Evolutionary conservation across 2,329 filamentous ascomycete species (phyloP), one percentile per base, ranked within the genome.

Genomic region (Orbilia javanica): DNA sequence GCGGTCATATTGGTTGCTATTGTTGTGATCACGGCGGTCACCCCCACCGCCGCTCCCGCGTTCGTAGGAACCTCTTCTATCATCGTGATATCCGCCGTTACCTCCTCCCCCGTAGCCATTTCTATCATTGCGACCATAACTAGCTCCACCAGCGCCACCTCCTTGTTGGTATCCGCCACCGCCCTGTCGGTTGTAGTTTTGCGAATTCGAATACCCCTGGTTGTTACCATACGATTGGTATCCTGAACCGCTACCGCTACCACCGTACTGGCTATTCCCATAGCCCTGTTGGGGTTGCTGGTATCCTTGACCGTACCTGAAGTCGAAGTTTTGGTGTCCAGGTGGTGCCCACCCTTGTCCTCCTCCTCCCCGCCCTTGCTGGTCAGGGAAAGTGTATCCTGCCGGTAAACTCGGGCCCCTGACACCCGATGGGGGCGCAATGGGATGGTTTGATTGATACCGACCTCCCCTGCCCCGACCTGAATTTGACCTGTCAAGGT

Each of bases 401-500:
- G 75, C 63, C 6, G 68, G 75, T n/a, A 79, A 36, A 27, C 48
- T 74, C 4, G 80, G 80, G 11, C 57, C 66, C 29, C 79, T 79
- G n/a, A 71, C 76, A 11, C 80, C 73, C n/a, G 63, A 80, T n/a
- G 80, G 80, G 10, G 83, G 82, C 2, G 85, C 85, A 84, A 39
- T 85, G 84, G 75, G 87, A 34, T 87, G 85, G 67, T 86, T 84
- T 74, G 84, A 82, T 73, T 87, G 84, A 27, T 86, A 85, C 10
- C 84, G 55, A 22, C 78, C 77, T 20, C 79, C 72, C 31, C 81
- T 72, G n/a, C 81, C 80, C 57, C 79, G 48, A 36, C 68, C 53
- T 31, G 75, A 68, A 20, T 81, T 70, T 36, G 79, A 64, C 53
- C 81, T 82, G 20, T 85, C 84, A 68, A 85, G 84, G 13, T 84